Percentiles rank a stretch among this genome's conserved stretches.
Evolutionary conservation across 306 rosid species (phyloP).

Genomic region (Macrotyloma uniflorum): DNA sequence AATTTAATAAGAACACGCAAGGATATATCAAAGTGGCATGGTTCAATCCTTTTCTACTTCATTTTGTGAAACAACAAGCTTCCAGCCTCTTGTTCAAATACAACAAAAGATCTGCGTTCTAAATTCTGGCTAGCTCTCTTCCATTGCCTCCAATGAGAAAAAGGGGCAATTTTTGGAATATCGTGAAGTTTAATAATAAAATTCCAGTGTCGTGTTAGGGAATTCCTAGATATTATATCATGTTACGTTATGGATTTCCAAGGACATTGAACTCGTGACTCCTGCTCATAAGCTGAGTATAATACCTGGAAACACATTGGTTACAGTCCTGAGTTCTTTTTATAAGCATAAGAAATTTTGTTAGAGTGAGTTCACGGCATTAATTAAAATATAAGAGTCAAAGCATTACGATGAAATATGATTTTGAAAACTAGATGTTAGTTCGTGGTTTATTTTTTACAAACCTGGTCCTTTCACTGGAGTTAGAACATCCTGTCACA

Average conservation of each 20-base stretch:
- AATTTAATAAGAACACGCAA: slow-evolving; percentile 21
- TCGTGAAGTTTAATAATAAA: background rate
- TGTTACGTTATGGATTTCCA: background rate
- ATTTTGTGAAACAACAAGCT: background rate
- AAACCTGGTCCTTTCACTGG: no score
- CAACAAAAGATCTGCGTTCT: background rate
- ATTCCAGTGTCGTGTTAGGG: background rate
- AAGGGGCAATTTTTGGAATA: background rate
- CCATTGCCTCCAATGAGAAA: background rate
- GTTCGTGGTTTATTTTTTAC: no score
- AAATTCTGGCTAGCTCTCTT: background rate
- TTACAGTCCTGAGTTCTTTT: background rate
- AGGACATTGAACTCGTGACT: background rate
- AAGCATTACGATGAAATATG: no score
- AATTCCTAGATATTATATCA: background rate
- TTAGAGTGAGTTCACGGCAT: no score
- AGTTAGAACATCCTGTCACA: no score
- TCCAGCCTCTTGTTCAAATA: background rate
- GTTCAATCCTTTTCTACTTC: background rate
- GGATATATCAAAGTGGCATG: slow-evolving; percentile 12
- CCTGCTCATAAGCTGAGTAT: background rate
- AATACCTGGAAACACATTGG: background rate
- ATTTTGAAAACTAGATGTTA: no score
- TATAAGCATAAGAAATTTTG: background rate
- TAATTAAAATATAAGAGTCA: no score